These are phyloP conservation scores for Hypoxylon cercidicola DNA, from an alignment of 495 filamentous ascomycete genomes.

Conservation along the genomic window DNA sequence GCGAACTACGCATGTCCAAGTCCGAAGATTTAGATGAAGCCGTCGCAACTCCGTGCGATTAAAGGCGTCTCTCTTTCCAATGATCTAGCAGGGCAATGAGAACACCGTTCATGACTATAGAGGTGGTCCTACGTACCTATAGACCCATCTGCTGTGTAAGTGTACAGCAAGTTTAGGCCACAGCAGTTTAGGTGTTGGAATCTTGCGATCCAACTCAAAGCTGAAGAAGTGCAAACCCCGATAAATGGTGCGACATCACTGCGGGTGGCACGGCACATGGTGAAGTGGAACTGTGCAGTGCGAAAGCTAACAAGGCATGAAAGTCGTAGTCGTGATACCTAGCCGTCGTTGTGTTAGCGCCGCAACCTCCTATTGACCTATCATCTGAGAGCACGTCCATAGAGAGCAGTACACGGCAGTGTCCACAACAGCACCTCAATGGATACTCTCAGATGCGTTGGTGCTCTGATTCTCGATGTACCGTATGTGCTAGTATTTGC, in stretches of 20 bases:
- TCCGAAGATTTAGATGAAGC: background rate
- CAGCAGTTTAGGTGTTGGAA: background rate
- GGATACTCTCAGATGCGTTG: background rate
- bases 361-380: background rate
- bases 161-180: background rate
- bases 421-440: background rate
- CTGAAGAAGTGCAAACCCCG: background rate
- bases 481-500: background rate
- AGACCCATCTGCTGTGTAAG: background rate
- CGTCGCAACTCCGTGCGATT: background rate
- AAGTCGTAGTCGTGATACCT: background rate
- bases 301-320: background rate
- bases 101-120: background rate
- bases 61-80: background rate
- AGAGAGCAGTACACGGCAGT: background rate
- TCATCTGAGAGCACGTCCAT: background rate
- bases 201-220: no score
- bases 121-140: background rate
- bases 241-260: background rate
- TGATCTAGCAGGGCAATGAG: background rate
- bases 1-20: background rate
- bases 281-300: conserved; percentile 1
- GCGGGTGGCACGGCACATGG: conserved; percentile 6
- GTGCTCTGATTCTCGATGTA: background rate
- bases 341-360: background rate